phyloP scores from a whole-genome alignment of 768 basidiomycete species.

The Lactarius trivialis region DNA sequence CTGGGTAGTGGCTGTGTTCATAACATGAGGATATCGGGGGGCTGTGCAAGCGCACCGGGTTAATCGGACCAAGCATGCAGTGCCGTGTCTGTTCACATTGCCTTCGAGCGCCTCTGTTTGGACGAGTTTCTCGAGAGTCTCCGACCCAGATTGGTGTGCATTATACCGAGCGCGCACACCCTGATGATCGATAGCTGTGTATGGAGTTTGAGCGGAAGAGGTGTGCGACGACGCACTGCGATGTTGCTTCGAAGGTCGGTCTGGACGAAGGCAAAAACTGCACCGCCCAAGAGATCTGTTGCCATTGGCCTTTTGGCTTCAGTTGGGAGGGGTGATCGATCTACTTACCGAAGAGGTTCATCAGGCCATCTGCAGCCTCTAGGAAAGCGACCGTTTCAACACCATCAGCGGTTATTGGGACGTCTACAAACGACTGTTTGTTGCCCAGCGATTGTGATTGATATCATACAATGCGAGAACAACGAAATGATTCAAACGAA shows the following conservation, averaged over 20 bases:
- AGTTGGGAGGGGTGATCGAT: conserved; percentile 4
- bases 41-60: conserved; percentile 43
- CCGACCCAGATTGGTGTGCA: conserved; percentile 36
- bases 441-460: neutral
- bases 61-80: conserved; percentile 57
- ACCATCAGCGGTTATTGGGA: conserved; percentile 66
- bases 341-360: conserved; percentile 59
- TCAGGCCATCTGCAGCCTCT: conserved; percentile 82
- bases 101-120: conserved; percentile 40
- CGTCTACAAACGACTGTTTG: conserved; percentile 77
- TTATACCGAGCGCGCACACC: conserved; percentile 57
- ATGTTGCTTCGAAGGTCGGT: conserved; percentile 64
- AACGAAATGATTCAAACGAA: conserved; percentile 27
- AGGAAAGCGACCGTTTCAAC: conserved; percentile 78
- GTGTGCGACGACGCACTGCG: conserved; percentile 36
- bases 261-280: conserved; percentile 70
- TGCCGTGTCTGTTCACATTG: conserved; percentile 40
- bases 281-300: conserved; percentile 59
- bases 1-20: conserved; percentile 30
- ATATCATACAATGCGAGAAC: neutral
- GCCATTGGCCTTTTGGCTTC: neutral
- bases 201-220: neutral
- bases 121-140: conserved; percentile 58
- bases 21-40: neutral
- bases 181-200: conserved; percentile 30